These are phyloP conservation scores for Aspergillus vadensis DNA, from an alignment of 2,329 filamentous ascomycete species.

Conservation along the genomic window DNA sequence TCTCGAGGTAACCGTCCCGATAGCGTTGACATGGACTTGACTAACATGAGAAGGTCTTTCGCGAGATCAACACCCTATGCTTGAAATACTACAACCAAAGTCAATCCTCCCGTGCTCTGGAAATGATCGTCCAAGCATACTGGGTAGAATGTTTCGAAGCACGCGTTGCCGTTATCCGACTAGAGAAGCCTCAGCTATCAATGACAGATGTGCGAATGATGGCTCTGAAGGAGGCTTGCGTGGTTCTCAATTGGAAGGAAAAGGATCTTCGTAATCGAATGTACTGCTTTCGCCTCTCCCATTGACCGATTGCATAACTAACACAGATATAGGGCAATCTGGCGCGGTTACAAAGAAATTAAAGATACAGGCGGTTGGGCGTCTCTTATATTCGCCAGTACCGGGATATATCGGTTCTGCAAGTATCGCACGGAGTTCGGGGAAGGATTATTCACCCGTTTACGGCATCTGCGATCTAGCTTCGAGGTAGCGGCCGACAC, in stretches of 20 bases:
- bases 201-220: slow-evolving; percentile 54
- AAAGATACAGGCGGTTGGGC: slow-evolving; percentile 60
- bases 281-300: neutral
- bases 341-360: slow-evolving; percentile 62
- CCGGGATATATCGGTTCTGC: slow-evolving; percentile 62
- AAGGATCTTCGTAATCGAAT: slow-evolving; percentile 57
- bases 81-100: slow-evolving; percentile 45
- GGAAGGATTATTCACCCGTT: slow-evolving; percentile 52
- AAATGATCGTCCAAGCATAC: slow-evolving; percentile 60
- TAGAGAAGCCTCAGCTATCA: slow-evolving; percentile 45
- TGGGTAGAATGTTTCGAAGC: slow-evolving; percentile 60
- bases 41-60: slow-evolving; percentile 21
- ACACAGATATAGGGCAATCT: slow-evolving; percentile 43
- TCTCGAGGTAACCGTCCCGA: slow-evolving; percentile 14
- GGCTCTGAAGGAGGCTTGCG: slow-evolving; percentile 56
- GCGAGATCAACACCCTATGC: slow-evolving; percentile 26
- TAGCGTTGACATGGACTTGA: too few species aligned
- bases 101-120: slow-evolving; percentile 57
- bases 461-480: slow-evolving; percentile 49
- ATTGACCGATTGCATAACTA: too few species aligned
- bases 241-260: slow-evolving; percentile 58
- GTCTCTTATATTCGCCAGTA: slow-evolving; percentile 58
- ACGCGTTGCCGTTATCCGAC: slow-evolving; percentile 48
- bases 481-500: slow-evolving; percentile 59
- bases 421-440: slow-evolving; percentile 60